Percentiles rank a stretch among this genome's conserved stretches.
Conservation (phyloP, 2,329 filamentous ascomycete species). For the Botryosphaeria dothidea region DNA sequence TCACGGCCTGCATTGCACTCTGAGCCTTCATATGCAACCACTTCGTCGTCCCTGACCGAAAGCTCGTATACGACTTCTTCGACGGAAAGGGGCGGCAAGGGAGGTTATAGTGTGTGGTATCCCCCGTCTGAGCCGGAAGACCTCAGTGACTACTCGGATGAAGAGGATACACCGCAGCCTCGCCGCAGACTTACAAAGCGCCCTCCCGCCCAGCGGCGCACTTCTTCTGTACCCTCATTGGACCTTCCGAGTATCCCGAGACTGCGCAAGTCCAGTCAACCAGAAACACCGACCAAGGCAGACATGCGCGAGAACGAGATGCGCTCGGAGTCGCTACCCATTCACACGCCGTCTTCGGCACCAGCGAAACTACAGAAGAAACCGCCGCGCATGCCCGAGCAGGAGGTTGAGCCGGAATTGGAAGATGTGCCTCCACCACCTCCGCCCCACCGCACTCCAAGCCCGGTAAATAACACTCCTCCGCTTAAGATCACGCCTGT, state of each 20-base stretch:
- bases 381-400: constrained; percentile 22
- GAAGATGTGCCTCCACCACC: constrained; percentile 41
- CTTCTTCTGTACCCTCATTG: constrained; percentile 50
- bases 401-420: constrained; percentile 21
- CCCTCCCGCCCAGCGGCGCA: constrained; percentile 43
- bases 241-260: constrained; percentile 50
- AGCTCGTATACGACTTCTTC: constrained; percentile 25
- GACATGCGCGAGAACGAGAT: not conserved
- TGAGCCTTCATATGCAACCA: constrained; percentile 27
- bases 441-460: constrained; percentile 47
- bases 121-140: constrained; percentile 41
- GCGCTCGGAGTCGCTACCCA: constrained; percentile 24
- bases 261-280: constrained; percentile 42
- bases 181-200: constrained; percentile 23
- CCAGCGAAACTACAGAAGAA: constrained; percentile 33
- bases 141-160: constrained; percentile 22
- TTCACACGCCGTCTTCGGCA: constrained; percentile 27
- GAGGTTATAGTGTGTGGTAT: constrained; percentile 51
- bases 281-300: constrained; percentile 34
- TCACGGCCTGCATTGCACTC: constrained; percentile 18
- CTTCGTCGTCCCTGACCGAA: constrained; percentile 28
- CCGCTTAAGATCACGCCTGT: constrained; percentile 43
- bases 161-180: constrained; percentile 21
- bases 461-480: constrained; percentile 50
- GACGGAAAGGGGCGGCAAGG: constrained; percentile 30